These are phyloP conservation scores for Colletotrichum navitas DNA, from an alignment of 2,329 filamentous ascomycete genomes.

Conservation along the genomic window DNA sequence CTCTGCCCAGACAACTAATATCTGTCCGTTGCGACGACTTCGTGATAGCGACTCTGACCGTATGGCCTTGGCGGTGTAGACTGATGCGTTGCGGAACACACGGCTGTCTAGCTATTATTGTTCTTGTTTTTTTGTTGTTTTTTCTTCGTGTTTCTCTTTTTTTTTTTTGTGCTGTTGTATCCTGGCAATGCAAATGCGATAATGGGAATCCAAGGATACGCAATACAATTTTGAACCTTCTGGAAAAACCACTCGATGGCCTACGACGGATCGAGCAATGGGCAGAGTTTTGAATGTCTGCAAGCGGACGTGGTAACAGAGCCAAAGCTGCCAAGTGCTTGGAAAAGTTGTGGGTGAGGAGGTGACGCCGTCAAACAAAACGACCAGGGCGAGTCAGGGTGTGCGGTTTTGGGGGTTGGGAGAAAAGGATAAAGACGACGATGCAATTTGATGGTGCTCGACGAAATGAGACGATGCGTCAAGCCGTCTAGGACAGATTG, in stretches of 20 bases:
- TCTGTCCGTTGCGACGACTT: slow-evolving; percentile 7
- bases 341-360: slow-evolving; percentile 24
- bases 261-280: slow-evolving; percentile 37
- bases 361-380: slow-evolving; percentile 41
- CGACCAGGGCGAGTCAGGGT: slow-evolving; percentile 37
- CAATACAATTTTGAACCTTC: slow-evolving; percentile 9
- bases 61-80: slow-evolving; percentile 5
- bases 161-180: not conserved
- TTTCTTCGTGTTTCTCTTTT: too few species aligned
- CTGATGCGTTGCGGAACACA: not conserved
- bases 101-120: slow-evolving; percentile 3
- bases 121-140: not conserved
- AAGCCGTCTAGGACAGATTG: slow-evolving; percentile 36
- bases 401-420: slow-evolving; percentile 9
- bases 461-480: slow-evolving; percentile 27
- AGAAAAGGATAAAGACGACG: slow-evolving; percentile 12
- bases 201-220: slow-evolving; percentile 28
- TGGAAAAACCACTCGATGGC: slow-evolving; percentile 18
- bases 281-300: slow-evolving; percentile 32
- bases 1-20: slow-evolving; percentile 8
- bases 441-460: slow-evolving; percentile 13
- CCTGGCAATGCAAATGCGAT: slow-evolving; percentile 10
- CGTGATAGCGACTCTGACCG: not conserved
- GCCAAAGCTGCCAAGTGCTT: slow-evolving; percentile 30
- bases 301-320: slow-evolving; percentile 34